Base-by-base conservation (phyloP, 805 yeast species). In the Kodamaea sagamina region DNA sequence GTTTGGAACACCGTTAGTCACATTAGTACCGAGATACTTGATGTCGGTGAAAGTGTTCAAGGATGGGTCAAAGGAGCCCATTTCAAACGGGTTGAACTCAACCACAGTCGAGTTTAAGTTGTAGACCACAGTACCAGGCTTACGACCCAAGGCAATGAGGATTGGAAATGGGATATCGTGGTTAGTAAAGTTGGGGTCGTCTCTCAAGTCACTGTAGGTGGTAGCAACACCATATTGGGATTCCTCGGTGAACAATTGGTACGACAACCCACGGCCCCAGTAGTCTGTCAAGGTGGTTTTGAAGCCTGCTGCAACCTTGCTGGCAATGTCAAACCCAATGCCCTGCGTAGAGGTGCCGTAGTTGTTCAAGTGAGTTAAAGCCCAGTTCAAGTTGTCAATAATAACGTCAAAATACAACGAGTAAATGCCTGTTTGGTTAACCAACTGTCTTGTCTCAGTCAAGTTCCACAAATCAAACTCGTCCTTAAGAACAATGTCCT, bases 251-350 rank as follows among this genome's bases (percentile, higher is more conserved):
- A 62, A 80, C 48, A 88, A 78, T 63, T 85, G 89, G 51, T 82
- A 77, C 2, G 93, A 77, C 40, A 89, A 67, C 2, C 82, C 81
- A 50, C 90, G 72, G 4, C 89, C 89, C 95, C 93, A 87, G 44
- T 79, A 76, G 60, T 87, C 96, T 2, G 92, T 83, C 22, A 86
- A 51, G 6, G 86, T 69, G n/a, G 81, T 68, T 13, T 74, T 70
- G 58, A 74, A 87, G 0, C 95, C 95, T 2, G 92, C 92, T 17
- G 49, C 36, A 19, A 47, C 41, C 47, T 68, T 68, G 3, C 52
- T 71, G 7, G 67, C 63, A 12, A 86, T 65, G 42, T 79, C 85
- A 47, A 77, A 75, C 21, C 62, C 55, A 28, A 82, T 76, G 0
- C 74, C 72, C 11, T 35, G 12, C 4, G 28, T 32, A 17, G 63